Evolutionary conservation across 2,329 filamentous ascomycete genomes (phyloP).

Genomic region (Pseudogymnoascus sp.): DNA sequence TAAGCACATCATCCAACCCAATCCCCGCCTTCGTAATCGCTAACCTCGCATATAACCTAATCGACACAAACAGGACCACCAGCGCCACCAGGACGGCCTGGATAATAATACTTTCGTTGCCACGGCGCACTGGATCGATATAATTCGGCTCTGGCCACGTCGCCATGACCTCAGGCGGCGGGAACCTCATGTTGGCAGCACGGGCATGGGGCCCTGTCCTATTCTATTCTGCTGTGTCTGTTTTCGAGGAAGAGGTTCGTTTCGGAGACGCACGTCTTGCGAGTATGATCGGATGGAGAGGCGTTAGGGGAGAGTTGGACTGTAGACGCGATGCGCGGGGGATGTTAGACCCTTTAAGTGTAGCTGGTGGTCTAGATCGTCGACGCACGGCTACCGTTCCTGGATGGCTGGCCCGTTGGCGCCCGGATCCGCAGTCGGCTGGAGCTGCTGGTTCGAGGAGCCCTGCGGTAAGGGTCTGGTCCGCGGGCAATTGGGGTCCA

Average conservation of each 20-base stretch:
- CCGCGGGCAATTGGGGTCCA: background rate
- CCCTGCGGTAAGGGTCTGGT: background rate
- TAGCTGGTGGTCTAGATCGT: background rate
- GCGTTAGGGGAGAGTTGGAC: background rate
- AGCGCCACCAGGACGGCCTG: conserved; percentile 36
- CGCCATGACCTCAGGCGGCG: conserved; percentile 36
- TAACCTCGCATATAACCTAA: conserved; percentile 43
- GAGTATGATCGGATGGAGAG: background rate
- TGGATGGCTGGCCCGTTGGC: background rate
- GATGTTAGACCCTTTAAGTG: background rate
- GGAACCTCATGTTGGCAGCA: conserved; percentile 30
- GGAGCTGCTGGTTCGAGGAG: background rate
- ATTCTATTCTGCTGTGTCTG: background rate
- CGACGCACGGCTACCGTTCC: background rate
- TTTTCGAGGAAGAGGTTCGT: background rate
- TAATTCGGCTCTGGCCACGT: conserved; percentile 45
- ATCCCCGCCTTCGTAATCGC: conserved; percentile 37
- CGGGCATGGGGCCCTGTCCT: background rate
- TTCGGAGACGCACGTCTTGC: background rate
- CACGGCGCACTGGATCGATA: conserved; percentile 39
- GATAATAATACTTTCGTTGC: conserved; percentile 38
- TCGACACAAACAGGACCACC: conserved; percentile 35
- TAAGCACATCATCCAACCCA: conserved; percentile 42
- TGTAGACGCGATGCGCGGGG: background rate
- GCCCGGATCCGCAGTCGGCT: background rate